A percentile compares a stretch with the other conserved stretches of the same genome.
These are phyloP conservation scores for Hydrangea macrophylla DNA, from an alignment of 148 eudicot species.

Conservation along the genomic window DNA sequence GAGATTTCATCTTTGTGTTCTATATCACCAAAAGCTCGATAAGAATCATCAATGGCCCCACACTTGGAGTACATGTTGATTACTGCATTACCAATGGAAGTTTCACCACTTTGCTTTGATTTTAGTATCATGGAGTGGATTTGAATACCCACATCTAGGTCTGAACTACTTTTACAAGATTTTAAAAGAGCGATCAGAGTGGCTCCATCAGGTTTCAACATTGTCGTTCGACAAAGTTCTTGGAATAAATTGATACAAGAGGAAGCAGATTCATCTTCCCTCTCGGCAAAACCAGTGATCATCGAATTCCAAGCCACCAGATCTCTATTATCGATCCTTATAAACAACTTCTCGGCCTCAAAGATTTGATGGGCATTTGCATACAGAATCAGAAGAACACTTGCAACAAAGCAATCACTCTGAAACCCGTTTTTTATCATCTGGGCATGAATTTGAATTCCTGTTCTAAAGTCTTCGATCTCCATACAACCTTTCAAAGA, in stretches of 20 bases:
- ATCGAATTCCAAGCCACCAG: conserved; percentile 22
- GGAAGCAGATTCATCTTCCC: conserved; percentile 11
- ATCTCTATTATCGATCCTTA: conserved; percentile 13
- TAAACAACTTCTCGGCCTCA: conserved; percentile 19
- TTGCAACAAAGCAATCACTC: conserved; percentile 17
- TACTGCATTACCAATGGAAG: conserved; percentile 16
- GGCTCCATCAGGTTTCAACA: conserved; percentile 19
- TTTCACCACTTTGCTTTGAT: conserved; percentile 5
- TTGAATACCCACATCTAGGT: conserved; percentile 13
- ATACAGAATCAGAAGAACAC: conserved; percentile 19
- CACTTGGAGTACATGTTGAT: conserved; percentile 17
- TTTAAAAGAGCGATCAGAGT: conserved; percentile 16
- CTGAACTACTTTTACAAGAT: conserved; percentile 15
- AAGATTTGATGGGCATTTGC: not conserved
- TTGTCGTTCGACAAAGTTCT: conserved; percentile 7
- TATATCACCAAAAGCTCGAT: conserved; percentile 15
- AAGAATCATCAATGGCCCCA: conserved; percentile 15
- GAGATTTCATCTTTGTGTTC: conserved; percentile 13
- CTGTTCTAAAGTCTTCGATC: conserved; percentile 4
- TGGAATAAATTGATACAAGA: conserved; percentile 8
- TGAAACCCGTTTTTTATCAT: conserved; percentile 19
- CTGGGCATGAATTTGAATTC: conserved; percentile 16
- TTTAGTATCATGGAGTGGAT: conserved; percentile 14
- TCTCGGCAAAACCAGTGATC: conserved; percentile 11
- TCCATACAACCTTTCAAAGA: conserved; percentile 15